Base-by-base conservation (phyloP, 495 filamentous ascomycete genomes). In the Articulospora tetracladia region DNA sequence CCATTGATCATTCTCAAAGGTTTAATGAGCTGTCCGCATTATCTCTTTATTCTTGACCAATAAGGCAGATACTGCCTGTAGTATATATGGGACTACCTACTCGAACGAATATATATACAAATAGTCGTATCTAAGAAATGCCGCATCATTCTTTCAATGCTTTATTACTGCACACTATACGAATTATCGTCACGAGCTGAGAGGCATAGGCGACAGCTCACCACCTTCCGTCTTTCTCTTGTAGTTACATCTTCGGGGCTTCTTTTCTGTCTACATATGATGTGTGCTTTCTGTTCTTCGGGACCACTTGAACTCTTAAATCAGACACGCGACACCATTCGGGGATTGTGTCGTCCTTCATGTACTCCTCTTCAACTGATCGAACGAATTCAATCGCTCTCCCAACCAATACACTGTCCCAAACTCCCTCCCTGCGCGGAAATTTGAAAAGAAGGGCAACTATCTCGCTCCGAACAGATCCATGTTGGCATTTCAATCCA, bases 401-500 rank as follows among this genome's bases (percentile, higher is more conserved):
- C 7, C 53, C 53, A 2, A 34, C 30, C 3, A 34, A 15, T 7
- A 24, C 23, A 22, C 53, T 56, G 34, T 56, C 53, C 53, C 53
- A 56, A 12, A 41, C 17, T 12, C 53, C 53, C n/a, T 56, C 53
- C n/a, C 53, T 41, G 41, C 53, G 17, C n/a, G 53, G 34, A 12
- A 41, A 41, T 11, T 19, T 3, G 2, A 41, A 34, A 13, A 56
- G 23, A 17, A 46, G 30, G 12, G 24, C 53, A 10, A 44, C 53
- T 22, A 34, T 20, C 20, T 56, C 17, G 24, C 23, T 30, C 26
- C 53, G 41, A 10, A 56, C 12, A 20, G 53, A 41, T 2, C 13
- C 12, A 44, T n/a, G 11, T 22, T 23, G 25, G n/a, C 25, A 34
- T 56, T 22, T 41, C 19, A 41, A 13, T 8, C 53, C 34, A n/a